phyloP scores from a whole-genome alignment of 2,329 filamentous ascomycete genomes.

The Periconia digitata region DNA sequence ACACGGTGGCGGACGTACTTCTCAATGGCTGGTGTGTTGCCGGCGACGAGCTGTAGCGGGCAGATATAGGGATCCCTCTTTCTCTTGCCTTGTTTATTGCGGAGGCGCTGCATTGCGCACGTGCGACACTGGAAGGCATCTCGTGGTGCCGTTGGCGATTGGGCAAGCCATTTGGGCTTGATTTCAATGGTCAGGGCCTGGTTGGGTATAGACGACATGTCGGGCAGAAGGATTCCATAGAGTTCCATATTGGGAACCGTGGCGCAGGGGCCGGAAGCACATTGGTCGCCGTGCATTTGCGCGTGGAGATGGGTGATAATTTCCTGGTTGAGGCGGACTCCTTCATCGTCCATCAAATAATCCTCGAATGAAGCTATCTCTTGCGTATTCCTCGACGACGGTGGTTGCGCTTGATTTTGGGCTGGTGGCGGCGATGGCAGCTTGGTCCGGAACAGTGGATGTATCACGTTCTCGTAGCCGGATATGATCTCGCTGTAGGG shows the following conservation, averaged over 20 bases:
- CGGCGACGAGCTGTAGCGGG: slow-evolving; percentile 44
- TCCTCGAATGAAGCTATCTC: slow-evolving; percentile 6
- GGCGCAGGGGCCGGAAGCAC: neutral
- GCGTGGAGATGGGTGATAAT: slow-evolving; percentile 14
- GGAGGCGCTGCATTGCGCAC: slow-evolving; percentile 47
- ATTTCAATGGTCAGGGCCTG: slow-evolving; percentile 41
- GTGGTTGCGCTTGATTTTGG: neutral
- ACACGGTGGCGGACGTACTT: slow-evolving; percentile 17
- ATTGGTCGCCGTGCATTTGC: neutral
- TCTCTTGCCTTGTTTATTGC: slow-evolving; percentile 13
- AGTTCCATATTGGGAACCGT: slow-evolving; percentile 10
- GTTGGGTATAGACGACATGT: slow-evolving; percentile 30
- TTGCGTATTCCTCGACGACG: neutral
- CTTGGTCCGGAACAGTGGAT: slow-evolving; percentile 27
- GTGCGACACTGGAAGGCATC: slow-evolving; percentile 48
- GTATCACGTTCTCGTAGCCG: slow-evolving; percentile 28
- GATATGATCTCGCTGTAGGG: slow-evolving; percentile 25
- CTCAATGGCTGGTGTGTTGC: slow-evolving; percentile 17
- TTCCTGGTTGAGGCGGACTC: slow-evolving; percentile 14
- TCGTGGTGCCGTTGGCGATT: slow-evolving; percentile 48
- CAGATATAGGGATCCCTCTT: slow-evolving; percentile 35
- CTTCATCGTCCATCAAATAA: slow-evolving; percentile 24
- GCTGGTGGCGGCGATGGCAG: neutral
- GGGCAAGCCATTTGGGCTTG: slow-evolving; percentile 53
- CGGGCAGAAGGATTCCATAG: slow-evolving; percentile 30